Percentiles rank a stretch among this genome's conserved stretches.
These are phyloP conservation scores for Paxillus rubicundulus DNA, from an alignment of 768 basidiomycete species.

Conservation along the genomic window DNA sequence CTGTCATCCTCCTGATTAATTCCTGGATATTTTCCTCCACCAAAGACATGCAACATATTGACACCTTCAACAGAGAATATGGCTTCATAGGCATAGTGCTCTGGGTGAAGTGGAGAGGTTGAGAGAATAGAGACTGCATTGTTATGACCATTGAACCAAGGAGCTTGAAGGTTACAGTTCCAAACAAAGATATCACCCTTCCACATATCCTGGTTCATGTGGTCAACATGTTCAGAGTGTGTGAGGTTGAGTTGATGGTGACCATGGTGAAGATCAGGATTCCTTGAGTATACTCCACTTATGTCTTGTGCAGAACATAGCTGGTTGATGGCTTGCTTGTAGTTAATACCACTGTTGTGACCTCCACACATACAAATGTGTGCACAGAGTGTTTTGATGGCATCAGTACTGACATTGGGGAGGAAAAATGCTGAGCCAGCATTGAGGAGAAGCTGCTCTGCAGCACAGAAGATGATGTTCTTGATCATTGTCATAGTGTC, in stretches of 20 bases:
- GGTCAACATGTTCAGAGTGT: constrained; percentile 18
- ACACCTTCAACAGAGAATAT: neutral
- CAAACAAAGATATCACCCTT: neutral
- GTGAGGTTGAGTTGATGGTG: constrained; percentile 14
- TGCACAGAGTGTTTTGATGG: neutral
- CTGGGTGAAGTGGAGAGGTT: neutral
- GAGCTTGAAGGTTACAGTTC: too few species aligned
- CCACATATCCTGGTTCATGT: neutral
- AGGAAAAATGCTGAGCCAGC: constrained; percentile 15
- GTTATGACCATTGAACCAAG: too few species aligned
- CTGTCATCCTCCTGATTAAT: neutral
- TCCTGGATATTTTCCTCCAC: neutral
- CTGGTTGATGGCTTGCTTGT: constrained; percentile 4
- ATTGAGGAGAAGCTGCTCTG: constrained; percentile 18
- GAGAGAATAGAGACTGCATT: neutral
- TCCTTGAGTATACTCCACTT: constrained; percentile 12
- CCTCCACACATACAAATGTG: too few species aligned
- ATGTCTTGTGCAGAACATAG: constrained; percentile 17
- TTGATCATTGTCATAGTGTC: constrained; percentile 32
- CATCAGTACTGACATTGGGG: constrained; percentile 20
- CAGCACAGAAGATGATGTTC: constrained; percentile 14
- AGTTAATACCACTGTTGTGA: too few species aligned
- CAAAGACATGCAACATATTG: neutral
- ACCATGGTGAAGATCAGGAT: constrained; percentile 24
- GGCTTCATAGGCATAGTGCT: neutral